Base-by-base conservation (phyloP, 192 early-diverging fungal genomes). In the Coemansia sp. region DNA sequence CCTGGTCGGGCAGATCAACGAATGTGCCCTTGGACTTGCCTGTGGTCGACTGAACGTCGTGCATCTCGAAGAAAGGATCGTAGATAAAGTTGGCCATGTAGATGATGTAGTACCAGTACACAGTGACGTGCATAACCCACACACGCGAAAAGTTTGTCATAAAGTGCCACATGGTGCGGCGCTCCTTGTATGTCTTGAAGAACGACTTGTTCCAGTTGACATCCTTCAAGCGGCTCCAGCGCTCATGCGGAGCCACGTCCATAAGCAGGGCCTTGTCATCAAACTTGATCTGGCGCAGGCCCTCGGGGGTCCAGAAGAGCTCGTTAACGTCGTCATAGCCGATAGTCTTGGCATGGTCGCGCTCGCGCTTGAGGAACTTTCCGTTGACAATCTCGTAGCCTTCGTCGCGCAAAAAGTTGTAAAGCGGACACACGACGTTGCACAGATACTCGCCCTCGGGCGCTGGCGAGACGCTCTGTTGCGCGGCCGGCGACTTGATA, bases 301-400 rank as follows among this genome's bases (percentile, higher is more conserved):
- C 84, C 62, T 89, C 87, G 12, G 88, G 85, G 43, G 85, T 82
- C 92, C 93, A 93, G 79, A 95, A 95, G 33, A 90, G 72, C 68
- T 95, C 91, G 74, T 95, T 95, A 66, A 94, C 86, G 61, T 93
- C 91, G 73, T 92, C 93, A 65, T 94, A 93, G 8, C 93, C 91
- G 55, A 94, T 90, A 9, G 86, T 89, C 32, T 81, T 74, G 17
- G 86, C 83, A 72, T 94, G 93, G 64, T 93, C 93, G 67, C 88
- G 85, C 84, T 93, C 91, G 68, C 88, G 86, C 76, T 89, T 91
- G 32, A 91, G 86, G 65, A 86, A 91, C 56, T 87, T 89, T 54
- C 90, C 89, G 51, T 87, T 86, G 51, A 86, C 76, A 20, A 90
- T 64, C 72, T 90, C 89, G 75, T 92, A 94, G 32, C 83, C 78